Percentiles rank a stretch among this genome's conserved stretches.
These are phyloP conservation scores for Annulohypoxylon stygium DNA, from an alignment of 495 filamentous ascomycete genomes.

Conservation along the genomic window DNA sequence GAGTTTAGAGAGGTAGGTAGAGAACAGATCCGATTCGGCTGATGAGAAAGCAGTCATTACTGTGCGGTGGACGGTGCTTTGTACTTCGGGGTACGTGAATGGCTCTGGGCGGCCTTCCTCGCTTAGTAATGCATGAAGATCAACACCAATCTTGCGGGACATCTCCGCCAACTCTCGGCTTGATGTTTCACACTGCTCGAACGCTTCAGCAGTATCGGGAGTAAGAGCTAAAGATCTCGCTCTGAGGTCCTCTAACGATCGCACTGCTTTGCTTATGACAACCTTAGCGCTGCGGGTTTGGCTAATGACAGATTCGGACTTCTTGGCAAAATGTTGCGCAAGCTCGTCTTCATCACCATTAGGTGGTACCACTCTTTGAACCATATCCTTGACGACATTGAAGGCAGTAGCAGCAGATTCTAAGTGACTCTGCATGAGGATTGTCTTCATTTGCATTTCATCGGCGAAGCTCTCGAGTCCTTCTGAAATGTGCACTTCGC, in stretches of 20 bases:
- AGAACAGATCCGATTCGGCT: constrained; percentile 72
- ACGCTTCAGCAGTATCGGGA: constrained; percentile 65
- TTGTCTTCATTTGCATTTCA: constrained; percentile 77
- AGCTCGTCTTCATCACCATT: constrained; percentile 71
- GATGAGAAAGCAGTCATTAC: constrained; percentile 63
- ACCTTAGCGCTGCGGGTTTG: constrained; percentile 88
- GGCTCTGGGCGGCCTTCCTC: constrained; percentile 80
- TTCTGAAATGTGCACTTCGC: constrained; percentile 79
- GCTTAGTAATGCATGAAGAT: constrained; percentile 72
- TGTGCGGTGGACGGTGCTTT: constrained; percentile 70
- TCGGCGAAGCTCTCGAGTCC: constrained; percentile 83
- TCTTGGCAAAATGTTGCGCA: constrained; percentile 74
- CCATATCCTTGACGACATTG: constrained; percentile 70
- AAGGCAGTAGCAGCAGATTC: constrained; percentile 81
- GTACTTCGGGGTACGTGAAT: constrained; percentile 74
- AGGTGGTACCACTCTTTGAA: constrained; percentile 71
- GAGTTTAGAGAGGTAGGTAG: constrained; percentile 75
- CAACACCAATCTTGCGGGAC: constrained; percentile 74
- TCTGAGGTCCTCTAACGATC: constrained; percentile 82
- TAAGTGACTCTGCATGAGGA: constrained; percentile 82
- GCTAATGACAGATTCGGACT: constrained; percentile 76
- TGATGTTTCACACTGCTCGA: constrained; percentile 70
- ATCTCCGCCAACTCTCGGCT: constrained; percentile 76
- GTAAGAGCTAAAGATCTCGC: constrained; percentile 80
- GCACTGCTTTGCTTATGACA: constrained; percentile 80